Evolutionary conservation across 129 eudicot genomes (phyloP).

Genomic region (Escallonia rubra): DNA sequence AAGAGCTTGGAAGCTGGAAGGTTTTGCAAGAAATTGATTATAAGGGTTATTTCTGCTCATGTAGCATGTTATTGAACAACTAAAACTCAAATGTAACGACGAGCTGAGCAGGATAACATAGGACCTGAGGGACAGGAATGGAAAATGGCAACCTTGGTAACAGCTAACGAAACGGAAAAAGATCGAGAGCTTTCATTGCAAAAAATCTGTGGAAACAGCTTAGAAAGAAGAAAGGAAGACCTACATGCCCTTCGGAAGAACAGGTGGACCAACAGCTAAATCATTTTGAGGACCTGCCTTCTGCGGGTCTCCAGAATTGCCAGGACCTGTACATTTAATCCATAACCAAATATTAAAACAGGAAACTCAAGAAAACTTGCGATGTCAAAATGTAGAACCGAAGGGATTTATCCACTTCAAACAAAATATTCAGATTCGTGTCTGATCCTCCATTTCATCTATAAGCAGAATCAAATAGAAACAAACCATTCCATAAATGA

Average conservation of each 20-base stretch:
- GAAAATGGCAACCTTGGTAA: too few relatives aligned
- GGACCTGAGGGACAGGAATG: too few relatives aligned
- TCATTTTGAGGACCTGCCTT: conserved; percentile 56
- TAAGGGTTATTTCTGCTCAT: too few relatives aligned
- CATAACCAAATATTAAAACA: conserved; percentile 11
- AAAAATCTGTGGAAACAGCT: neutral
- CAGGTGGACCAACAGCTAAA: conserved; percentile 41
- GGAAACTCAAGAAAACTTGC: neutral
- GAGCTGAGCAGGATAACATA: too few relatives aligned
- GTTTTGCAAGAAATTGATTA: too few relatives aligned
- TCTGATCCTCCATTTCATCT: neutral
- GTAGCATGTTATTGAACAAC: too few relatives aligned
- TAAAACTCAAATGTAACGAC: too few relatives aligned
- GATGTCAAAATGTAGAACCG: neutral
- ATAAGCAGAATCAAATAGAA: too few relatives aligned
- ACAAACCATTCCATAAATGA: too few relatives aligned
- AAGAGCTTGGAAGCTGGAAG: too few relatives aligned
- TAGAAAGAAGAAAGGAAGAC: conserved; percentile 11
- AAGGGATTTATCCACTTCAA: conserved; percentile 3
- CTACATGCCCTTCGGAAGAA: conserved; percentile 54
- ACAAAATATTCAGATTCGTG: neutral
- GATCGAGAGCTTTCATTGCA: neutral
- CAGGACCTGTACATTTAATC: conserved; percentile 38
- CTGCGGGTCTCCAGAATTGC: conserved; percentile 41
- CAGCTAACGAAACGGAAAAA: neutral